Percentiles rank a stretch among this genome's conserved stretches.
phyloP scores from a whole-genome alignment of 1,284 basidiomycete genomes.

The Ceratorhiza oryzae-sativae region DNA sequence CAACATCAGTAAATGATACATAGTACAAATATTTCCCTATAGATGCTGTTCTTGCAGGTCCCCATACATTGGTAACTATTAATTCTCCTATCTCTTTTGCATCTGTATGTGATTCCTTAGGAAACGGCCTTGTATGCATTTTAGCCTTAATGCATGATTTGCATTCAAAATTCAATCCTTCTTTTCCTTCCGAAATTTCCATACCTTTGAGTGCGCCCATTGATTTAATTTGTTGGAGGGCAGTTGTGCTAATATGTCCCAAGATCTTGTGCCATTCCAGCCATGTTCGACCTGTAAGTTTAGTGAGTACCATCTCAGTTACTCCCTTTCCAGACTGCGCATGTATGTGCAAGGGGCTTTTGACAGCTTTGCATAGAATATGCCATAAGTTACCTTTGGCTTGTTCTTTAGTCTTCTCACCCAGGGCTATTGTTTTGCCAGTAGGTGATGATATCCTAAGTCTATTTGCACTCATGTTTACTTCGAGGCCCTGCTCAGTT shows the following conservation, averaged over 20 bases:
- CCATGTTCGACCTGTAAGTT: constrained; percentile 41
- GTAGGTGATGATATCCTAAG: not conserved
- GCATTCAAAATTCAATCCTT: constrained; percentile 36
- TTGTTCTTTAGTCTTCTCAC: not conserved
- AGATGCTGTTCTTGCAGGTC: not conserved
- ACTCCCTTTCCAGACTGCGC: not conserved
- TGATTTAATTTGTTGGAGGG: not conserved
- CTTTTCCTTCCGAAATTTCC: constrained; percentile 3
- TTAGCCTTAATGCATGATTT: not conserved
- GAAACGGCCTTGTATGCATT: not conserved
- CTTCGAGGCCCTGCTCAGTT: not conserved
- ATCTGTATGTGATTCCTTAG: not conserved
- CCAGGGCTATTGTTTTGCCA: not conserved
- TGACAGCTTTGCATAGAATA: not conserved
- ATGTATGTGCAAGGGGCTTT: not conserved
- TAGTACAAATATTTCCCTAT: constrained; percentile 48
- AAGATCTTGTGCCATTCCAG: constrained; percentile 38
- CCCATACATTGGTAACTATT: not conserved
- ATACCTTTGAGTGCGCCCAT: not conserved
- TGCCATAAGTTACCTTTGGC: not conserved
- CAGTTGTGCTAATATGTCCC: not conserved
- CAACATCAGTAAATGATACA: constrained; percentile 47
- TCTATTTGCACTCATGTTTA: not conserved
- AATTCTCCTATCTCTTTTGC: not conserved
- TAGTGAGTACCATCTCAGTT: not conserved